These are phyloP conservation scores for Senecio squalidus DNA, from an alignment of 140 eudicot genomes.

Conservation along the genomic window DNA sequence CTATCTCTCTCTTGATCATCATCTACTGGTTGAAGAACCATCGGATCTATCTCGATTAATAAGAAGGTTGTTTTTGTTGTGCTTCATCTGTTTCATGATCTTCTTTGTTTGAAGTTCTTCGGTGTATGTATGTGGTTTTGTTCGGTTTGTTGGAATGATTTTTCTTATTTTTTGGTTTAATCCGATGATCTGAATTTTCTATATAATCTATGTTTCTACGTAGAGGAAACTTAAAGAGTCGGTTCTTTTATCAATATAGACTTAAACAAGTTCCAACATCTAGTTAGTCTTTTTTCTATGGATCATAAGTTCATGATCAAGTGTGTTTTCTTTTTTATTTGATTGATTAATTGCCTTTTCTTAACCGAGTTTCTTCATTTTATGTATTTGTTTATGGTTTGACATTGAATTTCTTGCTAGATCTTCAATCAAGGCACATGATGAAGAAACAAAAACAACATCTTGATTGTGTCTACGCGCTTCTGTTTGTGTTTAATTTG, in stretches of 20 bases:
- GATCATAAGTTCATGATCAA: background rate
- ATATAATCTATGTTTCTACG: background rate
- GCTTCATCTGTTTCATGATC: constrained; percentile 13
- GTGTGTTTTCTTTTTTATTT: constrained; percentile 4
- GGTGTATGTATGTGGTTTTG: background rate
- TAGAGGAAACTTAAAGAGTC: background rate
- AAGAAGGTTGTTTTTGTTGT: constrained; percentile 11
- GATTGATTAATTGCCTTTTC: constrained; percentile 1
- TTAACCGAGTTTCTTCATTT: background rate
- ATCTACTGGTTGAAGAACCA: constrained; percentile 13
- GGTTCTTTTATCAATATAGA: background rate
- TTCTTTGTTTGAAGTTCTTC: constrained; percentile 7
- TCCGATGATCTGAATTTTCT: background rate
- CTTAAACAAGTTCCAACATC: background rate
- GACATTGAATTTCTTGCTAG: background rate
- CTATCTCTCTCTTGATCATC: constrained; percentile 10
- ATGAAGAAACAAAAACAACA: constrained; percentile 1
- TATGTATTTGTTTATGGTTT: background rate
- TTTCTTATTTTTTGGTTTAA: background rate
- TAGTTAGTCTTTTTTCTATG: background rate
- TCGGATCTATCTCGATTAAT: constrained; percentile 24
- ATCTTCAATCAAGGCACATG: constrained; percentile 2
- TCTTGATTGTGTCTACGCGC: constrained; percentile 15
- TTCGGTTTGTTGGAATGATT: background rate
- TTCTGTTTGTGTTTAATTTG: constrained; percentile 15